These are phyloP conservation scores for Phoma sp. DNA, from an alignment of 2,329 filamentous ascomycete species.

Conservation along the genomic window DNA sequence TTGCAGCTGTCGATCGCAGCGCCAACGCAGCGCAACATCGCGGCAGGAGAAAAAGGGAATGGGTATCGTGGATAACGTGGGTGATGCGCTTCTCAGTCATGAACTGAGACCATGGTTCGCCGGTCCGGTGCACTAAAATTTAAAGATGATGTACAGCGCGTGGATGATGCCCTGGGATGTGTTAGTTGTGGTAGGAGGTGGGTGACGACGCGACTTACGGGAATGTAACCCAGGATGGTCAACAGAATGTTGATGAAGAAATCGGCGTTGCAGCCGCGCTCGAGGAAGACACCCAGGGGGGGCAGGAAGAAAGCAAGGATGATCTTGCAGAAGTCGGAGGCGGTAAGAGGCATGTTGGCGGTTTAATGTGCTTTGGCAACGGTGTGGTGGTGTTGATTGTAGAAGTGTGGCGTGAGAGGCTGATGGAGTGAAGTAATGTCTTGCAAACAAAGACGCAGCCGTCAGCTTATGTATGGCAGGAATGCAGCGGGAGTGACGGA, in stretches of 20 bases:
- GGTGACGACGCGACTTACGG: slow-evolving; percentile 52
- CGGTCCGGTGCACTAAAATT: slow-evolving; percentile 71
- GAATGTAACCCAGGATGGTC: slow-evolving; percentile 68
- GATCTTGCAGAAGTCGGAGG: slow-evolving; percentile 80
- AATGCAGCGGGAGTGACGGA: slow-evolving; percentile 25
- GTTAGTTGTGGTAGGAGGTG: slow-evolving; percentile 20
- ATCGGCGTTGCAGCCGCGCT: slow-evolving; percentile 87
- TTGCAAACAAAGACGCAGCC: slow-evolving; percentile 16
- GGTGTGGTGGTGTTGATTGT: slow-evolving; percentile 1
- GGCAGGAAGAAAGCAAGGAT: slow-evolving; percentile 89
- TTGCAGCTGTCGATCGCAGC: too few species aligned
- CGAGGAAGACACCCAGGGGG: slow-evolving; percentile 91
- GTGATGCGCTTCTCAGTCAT: slow-evolving; percentile 15
- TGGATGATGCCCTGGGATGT: slow-evolving; percentile 75
- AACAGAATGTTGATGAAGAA: slow-evolving; percentile 92
- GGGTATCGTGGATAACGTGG: slow-evolving; percentile 44
- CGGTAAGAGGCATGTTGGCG: slow-evolving; percentile 66
- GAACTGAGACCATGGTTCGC: slow-evolving; percentile 9
- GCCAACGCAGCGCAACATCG: neutral
- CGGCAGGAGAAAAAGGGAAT: slow-evolving; percentile 16
- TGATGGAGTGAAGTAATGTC: slow-evolving; percentile 9
- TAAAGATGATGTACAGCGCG: slow-evolving; percentile 91
- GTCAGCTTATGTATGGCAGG: slow-evolving; percentile 35
- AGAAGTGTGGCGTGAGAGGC: slow-evolving; percentile 2
- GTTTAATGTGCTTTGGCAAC: slow-evolving; percentile 13